Conservation (phyloP, 768 basidiomycete species). For the Xerocomellus amylosporus region DNA sequence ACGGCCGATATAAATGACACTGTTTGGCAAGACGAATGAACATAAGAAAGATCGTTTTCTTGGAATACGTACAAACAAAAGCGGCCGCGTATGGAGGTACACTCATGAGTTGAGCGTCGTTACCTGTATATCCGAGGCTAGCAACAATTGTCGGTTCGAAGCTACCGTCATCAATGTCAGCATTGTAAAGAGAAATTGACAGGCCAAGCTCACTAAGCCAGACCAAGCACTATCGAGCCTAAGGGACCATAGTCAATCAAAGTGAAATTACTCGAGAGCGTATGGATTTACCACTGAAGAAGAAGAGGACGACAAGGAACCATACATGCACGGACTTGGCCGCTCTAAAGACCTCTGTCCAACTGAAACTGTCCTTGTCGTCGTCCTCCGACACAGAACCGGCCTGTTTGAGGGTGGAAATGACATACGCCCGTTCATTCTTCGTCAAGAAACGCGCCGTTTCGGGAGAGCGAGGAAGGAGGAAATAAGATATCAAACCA, state of each 20-base stretch:
- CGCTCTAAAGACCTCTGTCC: slow-evolving; percentile 51
- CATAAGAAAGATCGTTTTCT: background rate
- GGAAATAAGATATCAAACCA: slow-evolving; percentile 48
- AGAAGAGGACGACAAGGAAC: slow-evolving; percentile 48
- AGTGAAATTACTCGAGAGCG: background rate
- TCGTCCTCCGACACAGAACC: slow-evolving; percentile 40
- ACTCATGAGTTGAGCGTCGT: slow-evolving; percentile 58
- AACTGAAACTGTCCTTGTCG: slow-evolving; percentile 49
- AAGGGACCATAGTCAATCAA: background rate
- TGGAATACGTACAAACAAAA: slow-evolving; percentile 41
- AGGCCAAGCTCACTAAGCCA: slow-evolving; percentile 24
- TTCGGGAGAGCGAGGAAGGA: slow-evolving; percentile 46
- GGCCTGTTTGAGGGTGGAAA: slow-evolving; percentile 20
- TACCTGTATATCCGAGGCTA: slow-evolving; percentile 53
- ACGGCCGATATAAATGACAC: slow-evolving; percentile 40
- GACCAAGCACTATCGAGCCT: slow-evolving; percentile 20
- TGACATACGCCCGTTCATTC: slow-evolving; percentile 50
- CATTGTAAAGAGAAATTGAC: slow-evolving; percentile 22
- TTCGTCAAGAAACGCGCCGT: slow-evolving; percentile 49
- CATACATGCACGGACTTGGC: slow-evolving; percentile 54
- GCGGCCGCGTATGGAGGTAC: slow-evolving; percentile 45
- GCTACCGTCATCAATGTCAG: slow-evolving; percentile 40
- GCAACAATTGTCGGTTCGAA: slow-evolving; percentile 71
- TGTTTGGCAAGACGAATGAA: slow-evolving; percentile 9
- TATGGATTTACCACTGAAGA: slow-evolving; percentile 44